Percentiles rank a stretch among this genome's conserved stretches.
Conservation (phyloP, 177 flowering plant species). For the Telopea speciosissima region DNA sequence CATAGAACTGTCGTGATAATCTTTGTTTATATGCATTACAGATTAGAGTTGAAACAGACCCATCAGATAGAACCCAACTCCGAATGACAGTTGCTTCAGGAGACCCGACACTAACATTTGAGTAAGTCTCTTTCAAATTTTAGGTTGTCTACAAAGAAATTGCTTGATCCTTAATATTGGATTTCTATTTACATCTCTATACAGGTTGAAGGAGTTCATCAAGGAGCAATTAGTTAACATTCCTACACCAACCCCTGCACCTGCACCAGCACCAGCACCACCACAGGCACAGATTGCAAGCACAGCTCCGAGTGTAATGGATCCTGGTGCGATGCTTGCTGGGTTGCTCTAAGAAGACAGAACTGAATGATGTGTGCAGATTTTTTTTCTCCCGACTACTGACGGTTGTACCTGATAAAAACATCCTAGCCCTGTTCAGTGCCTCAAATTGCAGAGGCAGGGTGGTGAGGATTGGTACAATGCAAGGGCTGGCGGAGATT, state of each 20-base stretch:
- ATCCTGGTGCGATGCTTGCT: conserved; percentile 92
- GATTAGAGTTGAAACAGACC: conserved; percentile 96
- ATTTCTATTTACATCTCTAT: conserved; percentile 9
- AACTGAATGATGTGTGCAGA: conserved; percentile 20
- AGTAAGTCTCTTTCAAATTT: conserved; percentile 37
- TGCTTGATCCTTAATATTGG: neutral
- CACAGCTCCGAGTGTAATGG: conserved; percentile 35
- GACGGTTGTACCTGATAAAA: conserved; percentile 34
- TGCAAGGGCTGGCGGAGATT: conserved; percentile 71
- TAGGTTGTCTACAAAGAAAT: neutral
- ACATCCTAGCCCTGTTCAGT: conserved; percentile 22
- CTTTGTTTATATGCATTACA: conserved; percentile 22
- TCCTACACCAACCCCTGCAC: conserved; percentile 38
- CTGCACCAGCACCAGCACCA: conserved; percentile 37
- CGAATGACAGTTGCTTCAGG: conserved; percentile 95
- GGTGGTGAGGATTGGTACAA: conserved; percentile 18
- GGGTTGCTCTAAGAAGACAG: conserved; percentile 59
- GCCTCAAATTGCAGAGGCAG: conserved; percentile 20
- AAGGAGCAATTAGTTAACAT: conserved; percentile 80
- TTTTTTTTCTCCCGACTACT: conserved; percentile 24
- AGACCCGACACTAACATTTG: conserved; percentile 79
- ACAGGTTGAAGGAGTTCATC: conserved; percentile 93
- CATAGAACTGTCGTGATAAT: neutral
- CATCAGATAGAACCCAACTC: conserved; percentile 94
- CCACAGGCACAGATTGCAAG: conserved; percentile 37